These are phyloP conservation scores for Sequoiadendron giganteum DNA, from an alignment of 75 land plant genomes.

Conservation along the genomic window DNA sequence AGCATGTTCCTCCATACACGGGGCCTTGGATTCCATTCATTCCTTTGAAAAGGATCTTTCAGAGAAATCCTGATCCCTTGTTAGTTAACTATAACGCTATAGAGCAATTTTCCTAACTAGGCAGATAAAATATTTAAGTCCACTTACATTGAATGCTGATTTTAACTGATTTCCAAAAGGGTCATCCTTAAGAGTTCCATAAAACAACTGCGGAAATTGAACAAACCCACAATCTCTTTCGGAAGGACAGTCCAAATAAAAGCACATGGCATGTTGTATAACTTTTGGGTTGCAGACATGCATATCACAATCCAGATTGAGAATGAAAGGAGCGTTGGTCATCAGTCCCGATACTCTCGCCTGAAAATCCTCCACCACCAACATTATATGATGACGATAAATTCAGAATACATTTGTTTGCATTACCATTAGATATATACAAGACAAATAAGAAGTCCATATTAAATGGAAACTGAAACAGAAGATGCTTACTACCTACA, in stretches of 20 bases:
- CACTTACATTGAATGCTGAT: not conserved
- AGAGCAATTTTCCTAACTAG: no score
- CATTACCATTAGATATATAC: no score
- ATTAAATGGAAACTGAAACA: no score
- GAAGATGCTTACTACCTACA: no score
- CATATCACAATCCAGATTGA: conserved; percentile 36
- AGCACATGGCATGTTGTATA: conserved; percentile 31
- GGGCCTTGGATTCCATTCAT: conserved; percentile 30
- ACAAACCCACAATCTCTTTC: not conserved
- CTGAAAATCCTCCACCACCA: not conserved
- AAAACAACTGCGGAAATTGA: not conserved
- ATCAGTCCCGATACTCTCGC: not conserved
- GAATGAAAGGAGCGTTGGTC: not conserved
- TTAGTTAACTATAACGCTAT: no score
- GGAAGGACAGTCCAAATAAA: conserved; percentile 5
- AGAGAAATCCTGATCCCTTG: no score
- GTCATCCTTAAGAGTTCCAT: not conserved
- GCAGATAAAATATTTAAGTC: not conserved
- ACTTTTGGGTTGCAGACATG: conserved; percentile 22
- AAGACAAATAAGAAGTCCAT: no score
- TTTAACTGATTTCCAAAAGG: not conserved
- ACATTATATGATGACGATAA: not conserved
- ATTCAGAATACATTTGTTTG: not conserved
- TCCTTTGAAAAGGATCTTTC: conserved; percentile 1
- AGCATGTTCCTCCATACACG: conserved; percentile 32